These are phyloP conservation scores for Anthracocystis panici-leucophaei DNA, from an alignment of 1,284 basidiomycete species.

Conservation along the genomic window DNA sequence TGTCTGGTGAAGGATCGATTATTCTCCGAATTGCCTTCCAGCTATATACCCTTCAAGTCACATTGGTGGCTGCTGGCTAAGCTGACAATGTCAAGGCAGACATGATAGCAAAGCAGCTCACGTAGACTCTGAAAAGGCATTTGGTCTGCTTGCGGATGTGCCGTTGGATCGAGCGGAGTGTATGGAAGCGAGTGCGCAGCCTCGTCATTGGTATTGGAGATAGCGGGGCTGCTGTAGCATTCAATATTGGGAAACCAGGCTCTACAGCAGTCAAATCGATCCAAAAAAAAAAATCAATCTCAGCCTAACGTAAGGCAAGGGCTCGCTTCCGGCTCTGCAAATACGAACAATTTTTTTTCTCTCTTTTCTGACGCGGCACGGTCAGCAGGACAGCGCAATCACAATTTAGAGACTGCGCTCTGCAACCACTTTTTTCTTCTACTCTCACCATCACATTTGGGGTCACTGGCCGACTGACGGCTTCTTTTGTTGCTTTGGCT, in stretches of 20 bases:
- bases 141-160: background rate
- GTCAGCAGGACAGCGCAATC: conserved; percentile 8
- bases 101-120: background rate
- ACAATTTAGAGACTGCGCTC: conserved; percentile 3
- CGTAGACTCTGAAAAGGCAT: background rate
- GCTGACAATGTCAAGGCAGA: background rate
- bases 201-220: conserved; percentile 4
- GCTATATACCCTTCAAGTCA: background rate
- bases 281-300: background rate
- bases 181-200: background rate
- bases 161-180: conserved; percentile 1
- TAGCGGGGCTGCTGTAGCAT: background rate
- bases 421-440: conserved; percentile 4
- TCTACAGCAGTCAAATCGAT: background rate
- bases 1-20: background rate
- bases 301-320: background rate
- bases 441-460: conserved; percentile 2
- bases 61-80: background rate
- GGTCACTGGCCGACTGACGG: conserved; percentile 1
- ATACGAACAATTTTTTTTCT: conserved; percentile 8
- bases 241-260: background rate
- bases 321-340: background rate
- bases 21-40: background rate
- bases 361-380: background rate
- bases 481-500: conserved; percentile 3